Conservation (phyloP, 2,329 filamentous ascomycete species). For the Podosphaera xanthii region DNA sequence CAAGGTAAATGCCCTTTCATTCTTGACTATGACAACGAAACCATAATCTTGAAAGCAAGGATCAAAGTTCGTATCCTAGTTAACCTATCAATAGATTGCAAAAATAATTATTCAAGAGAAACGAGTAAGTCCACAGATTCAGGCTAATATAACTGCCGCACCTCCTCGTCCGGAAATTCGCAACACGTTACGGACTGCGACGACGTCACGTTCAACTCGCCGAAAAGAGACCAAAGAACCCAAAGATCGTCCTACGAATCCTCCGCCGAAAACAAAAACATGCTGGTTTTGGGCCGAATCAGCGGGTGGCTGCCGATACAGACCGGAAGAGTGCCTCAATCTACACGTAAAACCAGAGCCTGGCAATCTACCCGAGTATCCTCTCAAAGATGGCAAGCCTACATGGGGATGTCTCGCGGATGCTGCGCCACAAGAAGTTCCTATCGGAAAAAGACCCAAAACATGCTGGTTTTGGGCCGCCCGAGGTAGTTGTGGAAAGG, state of each 20-base stretch:
- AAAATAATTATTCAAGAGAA: neutral
- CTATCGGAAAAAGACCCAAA: neutral
- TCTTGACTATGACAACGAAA: neutral
- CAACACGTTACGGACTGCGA: neutral
- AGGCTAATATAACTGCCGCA: neutral
- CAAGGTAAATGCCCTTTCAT: neutral
- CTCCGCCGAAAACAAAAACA: neutral
- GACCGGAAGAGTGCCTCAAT: slow-evolving; percentile 1
- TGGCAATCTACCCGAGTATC: neutral
- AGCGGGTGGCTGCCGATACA: neutral
- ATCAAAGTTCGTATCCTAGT: neutral
- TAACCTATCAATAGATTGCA: neutral
- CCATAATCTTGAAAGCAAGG: neutral
- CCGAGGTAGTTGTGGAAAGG: neutral
- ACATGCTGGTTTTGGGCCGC: slow-evolving; percentile 2
- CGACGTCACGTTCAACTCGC: neutral
- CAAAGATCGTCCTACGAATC: neutral
- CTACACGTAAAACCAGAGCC: neutral
- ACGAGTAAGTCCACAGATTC: neutral
- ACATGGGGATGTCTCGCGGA: slow-evolving; percentile 1
- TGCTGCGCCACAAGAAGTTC: neutral
- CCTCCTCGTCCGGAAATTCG: neutral
- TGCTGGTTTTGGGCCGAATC: slow-evolving; percentile 1
- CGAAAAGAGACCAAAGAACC: neutral
- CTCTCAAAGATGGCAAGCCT: slow-evolving; percentile 2